Percentiles rank a stretch among this genome's conserved stretches.
These are phyloP conservation scores for Rhodotorula sp. DNA, from an alignment of 1,284 basidiomycete genomes.

Conservation along the genomic window DNA sequence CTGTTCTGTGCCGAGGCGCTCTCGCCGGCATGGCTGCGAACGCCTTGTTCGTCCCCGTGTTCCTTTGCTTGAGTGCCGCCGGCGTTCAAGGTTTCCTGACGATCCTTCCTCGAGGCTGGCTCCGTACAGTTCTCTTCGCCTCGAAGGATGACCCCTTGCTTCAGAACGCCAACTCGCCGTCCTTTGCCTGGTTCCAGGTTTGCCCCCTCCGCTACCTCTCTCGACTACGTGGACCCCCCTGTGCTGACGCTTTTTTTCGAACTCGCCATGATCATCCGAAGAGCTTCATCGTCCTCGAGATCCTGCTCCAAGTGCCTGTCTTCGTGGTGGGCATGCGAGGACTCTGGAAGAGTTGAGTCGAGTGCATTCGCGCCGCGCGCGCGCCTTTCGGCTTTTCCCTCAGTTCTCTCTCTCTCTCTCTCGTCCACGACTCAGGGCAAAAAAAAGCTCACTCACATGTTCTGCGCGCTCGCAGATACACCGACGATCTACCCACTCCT, in stretches of 20 bases:
- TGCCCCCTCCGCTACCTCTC: neutral
- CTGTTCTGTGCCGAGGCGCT: slow-evolving; percentile 60
- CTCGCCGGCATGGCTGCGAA: slow-evolving; percentile 27
- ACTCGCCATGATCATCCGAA: neutral
- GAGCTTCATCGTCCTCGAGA: slow-evolving; percentile 62
- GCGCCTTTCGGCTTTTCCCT: neutral
- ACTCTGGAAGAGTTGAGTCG: slow-evolving; percentile 68
- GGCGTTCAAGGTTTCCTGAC: slow-evolving; percentile 55
- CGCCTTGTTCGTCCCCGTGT: slow-evolving; percentile 18
- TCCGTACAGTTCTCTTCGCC: slow-evolving; percentile 21
- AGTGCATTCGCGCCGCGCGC: too few species aligned
- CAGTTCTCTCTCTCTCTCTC: too few species aligned
- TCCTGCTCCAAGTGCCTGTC: slow-evolving; percentile 70
- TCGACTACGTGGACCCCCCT: neutral
- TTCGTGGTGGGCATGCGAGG: slow-evolving; percentile 67
- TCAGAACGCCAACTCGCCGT: slow-evolving; percentile 52
- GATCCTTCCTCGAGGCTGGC: slow-evolving; percentile 25
- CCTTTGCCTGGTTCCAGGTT: slow-evolving; percentile 59
- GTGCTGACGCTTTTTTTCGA: neutral
- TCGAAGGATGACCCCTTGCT: slow-evolving; percentile 61
- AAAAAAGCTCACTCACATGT: neutral
- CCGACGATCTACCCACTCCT: slow-evolving; percentile 58
- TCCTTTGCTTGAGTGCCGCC: slow-evolving; percentile 4
- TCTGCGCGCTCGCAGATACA: slow-evolving; percentile 54
- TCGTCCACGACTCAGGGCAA: too few species aligned